Evolutionary conservation across 139 green algal genomes (phyloP), one percentile per base, ranked within the genome.

Genomic region (Picochlorum sp.): DNA sequence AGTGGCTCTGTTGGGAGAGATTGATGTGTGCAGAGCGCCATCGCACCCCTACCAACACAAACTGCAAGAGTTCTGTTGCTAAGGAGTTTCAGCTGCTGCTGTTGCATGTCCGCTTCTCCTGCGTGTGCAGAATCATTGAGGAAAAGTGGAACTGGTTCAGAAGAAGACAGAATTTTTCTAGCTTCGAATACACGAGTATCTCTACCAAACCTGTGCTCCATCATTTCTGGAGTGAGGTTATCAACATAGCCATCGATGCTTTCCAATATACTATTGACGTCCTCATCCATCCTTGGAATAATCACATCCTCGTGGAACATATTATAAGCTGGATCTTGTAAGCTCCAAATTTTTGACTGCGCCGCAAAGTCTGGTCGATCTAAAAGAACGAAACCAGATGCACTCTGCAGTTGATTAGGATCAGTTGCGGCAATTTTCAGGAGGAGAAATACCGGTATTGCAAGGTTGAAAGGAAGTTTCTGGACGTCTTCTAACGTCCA

Each of bases 1-100:
- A 97, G 67, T 6, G 84, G 67, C 75, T 97, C 88, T 7, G 91
- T 94, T 11, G 85, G 84, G 47, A 88, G 71, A 11, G 78, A 71
- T 8, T 55, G 63, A 49, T 77, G 55, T 44, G 77, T 81, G 41
- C 65, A 69, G 20, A 79, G 63, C 20, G 54, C 63, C 6, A 77
- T 44, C 21, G 68, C 72, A 23, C 72, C 72, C 3, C 68, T 62
- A n/a, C 71, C 71, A 57, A 59, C 24, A 51, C 57, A 47, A 20
- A 18, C 5, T n/a, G 57, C 54, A 23, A 58, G 20, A 50, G 49
- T 64, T 16, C 51, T 30, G 11, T 16, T n/a, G 14, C 20, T 23
- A 4, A 59, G 23, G n/a, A 59, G 21, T 6, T n/a, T 59, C 1
- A 59, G 51, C 13, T 59, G 15, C 7, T 18, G 13, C 23, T 59